Conservation (phyloP, 805 yeast genomes). For the Hanseniaspora taiwanica region DNA sequence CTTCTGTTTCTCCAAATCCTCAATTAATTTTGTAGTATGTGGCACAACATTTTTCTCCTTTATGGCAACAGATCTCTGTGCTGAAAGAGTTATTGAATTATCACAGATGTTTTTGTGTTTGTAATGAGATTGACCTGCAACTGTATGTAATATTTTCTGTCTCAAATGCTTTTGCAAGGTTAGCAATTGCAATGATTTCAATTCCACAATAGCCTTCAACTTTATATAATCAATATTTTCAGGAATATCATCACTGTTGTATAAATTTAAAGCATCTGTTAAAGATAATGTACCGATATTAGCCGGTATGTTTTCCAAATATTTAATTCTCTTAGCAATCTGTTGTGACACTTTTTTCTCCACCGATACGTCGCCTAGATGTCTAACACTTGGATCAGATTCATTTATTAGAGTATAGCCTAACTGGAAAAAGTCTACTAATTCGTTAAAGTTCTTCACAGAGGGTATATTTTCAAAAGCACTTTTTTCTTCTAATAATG, state of each 20-base stretch:
- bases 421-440: constrained; percentile 3
- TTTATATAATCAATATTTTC: constrained; percentile 43
- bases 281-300: constrained; percentile 47
- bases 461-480: constrained; percentile 1
- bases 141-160: constrained; percentile 39
- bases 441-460: constrained; percentile 1
- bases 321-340: constrained; percentile 42
- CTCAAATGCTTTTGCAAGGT: constrained; percentile 61
- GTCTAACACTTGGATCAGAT: constrained; percentile 25
- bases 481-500: not conserved
- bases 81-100: constrained; percentile 46
- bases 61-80: constrained; percentile 54
- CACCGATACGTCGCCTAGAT: constrained; percentile 31
- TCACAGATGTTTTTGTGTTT: constrained; percentile 36
- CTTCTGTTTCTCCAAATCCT: constrained; percentile 54
- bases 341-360: constrained; percentile 43
- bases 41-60: constrained; percentile 59
- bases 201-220: constrained; percentile 53
- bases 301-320: constrained; percentile 54
- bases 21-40: constrained; percentile 64
- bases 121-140: constrained; percentile 34
- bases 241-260: constrained; percentile 32
- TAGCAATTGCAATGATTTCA: constrained; percentile 51
- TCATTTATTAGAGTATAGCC: constrained; percentile 3
- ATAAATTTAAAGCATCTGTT: constrained; percentile 29